These are phyloP conservation scores for Fusarium floridanum DNA, from an alignment of 2,329 filamentous ascomycete genomes.

Conservation along the genomic window DNA sequence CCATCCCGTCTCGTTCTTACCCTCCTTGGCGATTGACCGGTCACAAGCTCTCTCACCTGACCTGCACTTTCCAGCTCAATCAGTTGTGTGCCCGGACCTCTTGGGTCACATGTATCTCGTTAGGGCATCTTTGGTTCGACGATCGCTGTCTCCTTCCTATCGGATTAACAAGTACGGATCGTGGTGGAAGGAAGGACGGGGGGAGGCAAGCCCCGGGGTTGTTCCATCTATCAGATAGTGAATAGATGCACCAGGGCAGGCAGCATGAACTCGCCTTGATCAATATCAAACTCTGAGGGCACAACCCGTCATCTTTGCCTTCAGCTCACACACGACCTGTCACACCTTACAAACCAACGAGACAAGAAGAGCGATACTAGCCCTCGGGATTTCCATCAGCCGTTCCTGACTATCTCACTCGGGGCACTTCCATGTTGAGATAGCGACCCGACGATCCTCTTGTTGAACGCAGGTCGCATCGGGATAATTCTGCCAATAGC, in stretches of 20 bases:
- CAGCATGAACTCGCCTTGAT: neutral
- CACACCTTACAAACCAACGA: neutral
- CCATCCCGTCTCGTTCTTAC: conserved; percentile 29
- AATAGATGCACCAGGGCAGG: neutral
- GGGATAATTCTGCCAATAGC: conserved; percentile 44
- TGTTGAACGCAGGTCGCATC: conserved; percentile 32
- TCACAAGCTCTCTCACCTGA: conserved; percentile 43
- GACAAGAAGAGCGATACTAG: conserved; percentile 22
- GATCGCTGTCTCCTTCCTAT: conserved; percentile 14
- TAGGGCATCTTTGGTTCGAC: conserved; percentile 15
- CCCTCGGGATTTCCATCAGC: conserved; percentile 26
- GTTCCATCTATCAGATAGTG: neutral
- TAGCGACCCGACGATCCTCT: conserved; percentile 37
- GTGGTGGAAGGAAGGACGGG: conserved; percentile 4
- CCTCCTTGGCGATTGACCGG: conserved; percentile 29
- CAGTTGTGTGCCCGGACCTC: conserved; percentile 24
- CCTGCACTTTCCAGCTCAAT: conserved; percentile 15
- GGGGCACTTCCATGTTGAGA: conserved; percentile 40
- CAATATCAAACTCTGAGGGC: neutral
- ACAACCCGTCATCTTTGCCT: neutral
- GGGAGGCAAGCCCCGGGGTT: neutral
- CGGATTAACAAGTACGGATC: conserved; percentile 4
- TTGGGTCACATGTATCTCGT: conserved; percentile 30
- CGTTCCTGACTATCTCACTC: conserved; percentile 45
- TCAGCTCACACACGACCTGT: neutral